Percentiles rank a stretch among this genome's conserved stretches.
Evolutionary conservation across 148 eudicot species (phyloP).

Genomic region (Cornus florida): DNA sequence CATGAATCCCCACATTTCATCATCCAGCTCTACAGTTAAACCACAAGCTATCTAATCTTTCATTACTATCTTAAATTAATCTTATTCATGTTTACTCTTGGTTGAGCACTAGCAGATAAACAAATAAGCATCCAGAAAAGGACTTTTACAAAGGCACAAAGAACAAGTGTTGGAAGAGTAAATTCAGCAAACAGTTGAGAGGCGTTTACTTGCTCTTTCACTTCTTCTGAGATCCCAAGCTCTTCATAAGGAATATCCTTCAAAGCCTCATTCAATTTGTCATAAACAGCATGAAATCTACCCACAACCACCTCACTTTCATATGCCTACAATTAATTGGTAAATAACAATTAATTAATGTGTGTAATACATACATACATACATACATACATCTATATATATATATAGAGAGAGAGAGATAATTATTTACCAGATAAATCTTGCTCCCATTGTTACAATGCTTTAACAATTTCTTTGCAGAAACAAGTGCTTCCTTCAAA

Average conservation of each 20-base stretch:
- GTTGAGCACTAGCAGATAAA: no score
- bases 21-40: no score
- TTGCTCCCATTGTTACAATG: slow-evolving; percentile 73
- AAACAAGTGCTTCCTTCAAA: slow-evolving; percentile 43
- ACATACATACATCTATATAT: neutral
- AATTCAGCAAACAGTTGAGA: neutral
- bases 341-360: neutral
- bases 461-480: slow-evolving; percentile 56
- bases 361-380: neutral
- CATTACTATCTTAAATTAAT: no score
- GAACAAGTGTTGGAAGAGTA: neutral
- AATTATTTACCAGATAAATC: slow-evolving; percentile 61
- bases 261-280: slow-evolving; percentile 52
- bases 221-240: slow-evolving; percentile 71
- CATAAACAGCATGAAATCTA: slow-evolving; percentile 55
- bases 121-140: no score
- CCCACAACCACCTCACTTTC: slow-evolving; percentile 61
- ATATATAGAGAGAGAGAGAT: no score
- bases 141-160: neutral
- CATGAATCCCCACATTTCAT: no score
- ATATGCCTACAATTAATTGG: slow-evolving; percentile 43
- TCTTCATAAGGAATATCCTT: slow-evolving; percentile 66
- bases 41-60: no score
- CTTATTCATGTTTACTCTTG: no score
- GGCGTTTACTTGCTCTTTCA: slow-evolving; percentile 53